Evolutionary conservation across 2,329 filamentous ascomycete species (phyloP), one percentile per base, ranked within the genome.

Genomic region (Monosporascus sp.): DNA sequence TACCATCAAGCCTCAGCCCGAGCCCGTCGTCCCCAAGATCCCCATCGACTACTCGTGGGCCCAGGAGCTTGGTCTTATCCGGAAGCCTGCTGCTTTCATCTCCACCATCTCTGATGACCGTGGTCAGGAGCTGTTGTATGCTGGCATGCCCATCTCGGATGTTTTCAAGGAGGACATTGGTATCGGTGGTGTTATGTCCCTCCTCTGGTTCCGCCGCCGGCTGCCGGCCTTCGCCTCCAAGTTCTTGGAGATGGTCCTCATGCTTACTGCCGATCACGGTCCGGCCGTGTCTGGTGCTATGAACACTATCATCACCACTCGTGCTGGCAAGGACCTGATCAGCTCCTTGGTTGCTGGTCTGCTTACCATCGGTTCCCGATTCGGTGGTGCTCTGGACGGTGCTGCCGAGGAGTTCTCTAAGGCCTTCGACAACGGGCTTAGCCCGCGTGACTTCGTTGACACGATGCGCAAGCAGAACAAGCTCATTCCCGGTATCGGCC

Each of bases 301-400:
- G 94, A 99, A 99, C 87, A 99, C 94, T 73, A 99, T 99, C 74
- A 97, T 99, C 74, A 99, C 94, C 59, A 99, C 94, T 56, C 90
- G 94, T 89, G 94, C 94, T 60, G 94, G 94, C 74, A 99, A 99
- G 84, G 94, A 99, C 72, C 80, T 99, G 64, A 97, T 99, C 80
- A 92, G 87, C 67, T 89, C 94, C 48, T 84, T 99, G 59, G 94
- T 99, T 54, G 89, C 89, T 67, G 94, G 94, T 91, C 89, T 99
- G 52, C 80, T 99, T 71, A 99, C 94, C 66, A 99, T 99, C 68
- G 94, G 94, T 70, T 97, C 93, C 55, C 89, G 94, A 60, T 99
- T 99, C 74, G 94, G 94, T 84, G 94, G 94, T 86, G 94, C 94
- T 61, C 87, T 97, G 60, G 94, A 99, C 70, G 94, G 94, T 65